phyloP scores from a whole-genome alignment of 306 rosid species.

The Cajanus cajan region DNA sequence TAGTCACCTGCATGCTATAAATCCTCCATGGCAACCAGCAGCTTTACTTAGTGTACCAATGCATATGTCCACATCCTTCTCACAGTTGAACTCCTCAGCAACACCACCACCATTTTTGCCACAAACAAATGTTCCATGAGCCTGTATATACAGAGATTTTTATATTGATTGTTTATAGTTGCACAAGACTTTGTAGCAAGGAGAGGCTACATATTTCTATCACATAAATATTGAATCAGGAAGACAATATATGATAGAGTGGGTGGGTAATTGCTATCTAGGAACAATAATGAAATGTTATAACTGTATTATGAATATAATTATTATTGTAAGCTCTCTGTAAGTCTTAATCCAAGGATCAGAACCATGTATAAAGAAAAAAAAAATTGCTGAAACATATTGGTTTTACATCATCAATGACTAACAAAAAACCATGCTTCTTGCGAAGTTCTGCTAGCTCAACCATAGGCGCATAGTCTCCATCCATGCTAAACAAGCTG shows the following conservation, averaged over 20 bases:
- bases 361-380: conserved; percentile 16
- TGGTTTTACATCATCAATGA: conserved; percentile 82
- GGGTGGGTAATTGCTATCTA: neutral
- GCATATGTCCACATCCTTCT: conserved; percentile 81
- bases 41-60: conserved; percentile 94
- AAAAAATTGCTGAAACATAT: conserved; percentile 25
- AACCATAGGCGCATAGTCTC: conserved; percentile 84
- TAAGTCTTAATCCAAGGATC: neutral
- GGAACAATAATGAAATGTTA: neutral
- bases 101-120: conserved; percentile 95
- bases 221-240: neutral
- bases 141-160: conserved; percentile 46
- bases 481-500: conserved; percentile 99
- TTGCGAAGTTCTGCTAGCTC: conserved; percentile 77
- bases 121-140: conserved; percentile 94
- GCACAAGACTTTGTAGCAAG: neutral
- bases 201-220: conserved; percentile 10
- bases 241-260: neutral
- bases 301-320: neutral
- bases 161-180: conserved; percentile 19
- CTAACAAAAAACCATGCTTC: conserved; percentile 75
- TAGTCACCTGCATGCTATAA: conserved; percentile 91
- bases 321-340: neutral
- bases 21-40: conserved; percentile 97
- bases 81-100: conserved; percentile 85